Base-by-base conservation (phyloP, 768 basidiomycete species). In the Leccinum arenicola region DNA sequence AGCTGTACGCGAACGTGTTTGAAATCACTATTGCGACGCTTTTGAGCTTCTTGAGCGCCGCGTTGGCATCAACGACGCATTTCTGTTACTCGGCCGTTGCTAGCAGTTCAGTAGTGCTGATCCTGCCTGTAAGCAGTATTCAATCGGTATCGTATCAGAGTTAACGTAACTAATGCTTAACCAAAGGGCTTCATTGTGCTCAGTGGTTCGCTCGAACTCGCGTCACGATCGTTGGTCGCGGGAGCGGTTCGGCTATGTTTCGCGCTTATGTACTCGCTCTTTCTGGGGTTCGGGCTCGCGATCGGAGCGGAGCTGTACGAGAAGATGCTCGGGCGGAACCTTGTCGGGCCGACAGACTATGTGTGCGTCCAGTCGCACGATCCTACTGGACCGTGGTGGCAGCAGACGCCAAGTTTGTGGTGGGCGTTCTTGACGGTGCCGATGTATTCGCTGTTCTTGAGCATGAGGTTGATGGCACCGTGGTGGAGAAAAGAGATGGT, bases 211-310 rank as follows among this genome's bases (percentile, higher is more conserved):
- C 83, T 94, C 31, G 93, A 94, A 68, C 74, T 93, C 21, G 83
- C 90, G 59, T 88, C 90, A 3, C 82, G 91, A 17, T 90, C 89
- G 61, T 87, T 95, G 66, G 84, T 93, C 31, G 80, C 90, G 0
- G 91, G 93, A n/a, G 87, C 90, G 11, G 91, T 94, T 31, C 81
- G 91, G 40, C 78, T 94, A 15, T 89, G 89, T 64, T 94, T 89
- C 66, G 82, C 89, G 25, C 78, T 90, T 54, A 80, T 89, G 57
- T 95, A 94, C 67, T 86, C 88, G n/a, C 77, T 87, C 17, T 87
- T 87, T 70, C 77, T 89, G 8, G 87, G 88, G 0, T 91, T 95
- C 68, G 93, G 93, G 5, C 83, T 93, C 10, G 84, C 90, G 0
- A 90, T 94, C 50, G 91, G 93, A 4, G 86, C 84, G 0, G 79